These are phyloP conservation scores for Colletotrichum sp. DNA, from an alignment of 2,329 filamentous ascomycete genomes.

Conservation along the genomic window DNA sequence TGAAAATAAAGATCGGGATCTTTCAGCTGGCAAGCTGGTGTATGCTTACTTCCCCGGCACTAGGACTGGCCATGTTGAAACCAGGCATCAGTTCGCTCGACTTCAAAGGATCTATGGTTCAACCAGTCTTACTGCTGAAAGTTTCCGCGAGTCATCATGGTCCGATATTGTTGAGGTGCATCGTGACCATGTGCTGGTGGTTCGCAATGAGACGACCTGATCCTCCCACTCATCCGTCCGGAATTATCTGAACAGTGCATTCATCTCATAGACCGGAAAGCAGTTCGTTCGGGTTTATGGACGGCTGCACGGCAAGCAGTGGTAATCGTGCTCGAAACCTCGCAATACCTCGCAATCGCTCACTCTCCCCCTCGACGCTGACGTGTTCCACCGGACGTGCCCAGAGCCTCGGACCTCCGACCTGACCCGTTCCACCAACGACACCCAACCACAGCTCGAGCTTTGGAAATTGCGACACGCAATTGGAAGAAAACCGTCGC, in stretches of 20 bases:
- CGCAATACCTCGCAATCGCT: not conserved
- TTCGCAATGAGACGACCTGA: not conserved
- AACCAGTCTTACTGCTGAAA: not conserved
- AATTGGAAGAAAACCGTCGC: not conserved
- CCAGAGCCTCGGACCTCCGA: not conserved
- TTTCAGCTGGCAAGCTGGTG: not conserved
- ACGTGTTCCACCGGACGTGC: not conserved
- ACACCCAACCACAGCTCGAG: not conserved
- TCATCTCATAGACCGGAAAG: not conserved
- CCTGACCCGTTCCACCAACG: not conserved
- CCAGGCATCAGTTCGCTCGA: not conserved
- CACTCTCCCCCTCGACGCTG: not conserved
- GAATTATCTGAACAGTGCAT: not conserved
- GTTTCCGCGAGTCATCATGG: not conserved
- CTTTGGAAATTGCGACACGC: not conserved
- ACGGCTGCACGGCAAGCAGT: not conserved
- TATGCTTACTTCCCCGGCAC: not conserved
- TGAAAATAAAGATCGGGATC: not conserved
- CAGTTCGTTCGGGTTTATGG: not conserved
- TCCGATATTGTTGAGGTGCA: not conserved
- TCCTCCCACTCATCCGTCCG: not conserved
- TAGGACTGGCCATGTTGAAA: not conserved
- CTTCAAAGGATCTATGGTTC: not conserved
- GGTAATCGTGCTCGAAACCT: not conserved
- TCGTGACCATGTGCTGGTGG: not conserved